phyloP scores from a whole-genome alignment of 768 basidiomycete species.

The Phaffia australis region DNA sequence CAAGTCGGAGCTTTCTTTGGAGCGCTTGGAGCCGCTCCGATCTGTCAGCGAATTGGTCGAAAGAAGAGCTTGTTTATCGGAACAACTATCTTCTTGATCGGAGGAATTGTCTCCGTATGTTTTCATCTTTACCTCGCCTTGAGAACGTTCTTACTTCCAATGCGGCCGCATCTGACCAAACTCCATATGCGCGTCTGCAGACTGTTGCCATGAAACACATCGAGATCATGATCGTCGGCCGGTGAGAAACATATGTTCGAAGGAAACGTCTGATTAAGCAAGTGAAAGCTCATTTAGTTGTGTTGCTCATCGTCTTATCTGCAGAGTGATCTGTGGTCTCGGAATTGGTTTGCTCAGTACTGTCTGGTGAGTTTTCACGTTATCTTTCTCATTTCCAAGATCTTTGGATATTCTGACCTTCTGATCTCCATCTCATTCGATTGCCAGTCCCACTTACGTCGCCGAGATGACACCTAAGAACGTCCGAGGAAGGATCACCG shows the following conservation, averaged over 20 bases:
- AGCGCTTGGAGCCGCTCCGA: constrained; percentile 58
- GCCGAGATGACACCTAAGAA: constrained; percentile 79
- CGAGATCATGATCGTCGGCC: constrained; percentile 61
- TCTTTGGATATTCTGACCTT: neutral
- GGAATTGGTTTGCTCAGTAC: neutral
- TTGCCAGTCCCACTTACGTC: constrained; percentile 75
- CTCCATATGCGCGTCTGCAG: constrained; percentile 52
- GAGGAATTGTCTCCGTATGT: neutral
- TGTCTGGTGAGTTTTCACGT: neutral
- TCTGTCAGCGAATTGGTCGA: constrained; percentile 57
- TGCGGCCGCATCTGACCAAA: constrained; percentile 25
- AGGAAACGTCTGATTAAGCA: too few relatives aligned
- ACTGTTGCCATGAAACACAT: constrained; percentile 58
- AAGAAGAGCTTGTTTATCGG: constrained; percentile 18
- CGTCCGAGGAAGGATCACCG: constrained; percentile 73
- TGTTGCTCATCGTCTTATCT: constrained; percentile 43
- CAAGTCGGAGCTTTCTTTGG: constrained; percentile 56
- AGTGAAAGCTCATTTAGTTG: too few relatives aligned
- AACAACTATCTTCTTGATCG: constrained; percentile 16
- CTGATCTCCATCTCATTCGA: neutral
- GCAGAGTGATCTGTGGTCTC: constrained; percentile 40
- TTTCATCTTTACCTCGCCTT: neutral
- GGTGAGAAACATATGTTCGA: too few relatives aligned
- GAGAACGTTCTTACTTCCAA: neutral
- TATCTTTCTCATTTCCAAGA: neutral